Base-by-base conservation (phyloP, 495 filamentous ascomycete genomes). In the Trypethelium eluteriae region DNA sequence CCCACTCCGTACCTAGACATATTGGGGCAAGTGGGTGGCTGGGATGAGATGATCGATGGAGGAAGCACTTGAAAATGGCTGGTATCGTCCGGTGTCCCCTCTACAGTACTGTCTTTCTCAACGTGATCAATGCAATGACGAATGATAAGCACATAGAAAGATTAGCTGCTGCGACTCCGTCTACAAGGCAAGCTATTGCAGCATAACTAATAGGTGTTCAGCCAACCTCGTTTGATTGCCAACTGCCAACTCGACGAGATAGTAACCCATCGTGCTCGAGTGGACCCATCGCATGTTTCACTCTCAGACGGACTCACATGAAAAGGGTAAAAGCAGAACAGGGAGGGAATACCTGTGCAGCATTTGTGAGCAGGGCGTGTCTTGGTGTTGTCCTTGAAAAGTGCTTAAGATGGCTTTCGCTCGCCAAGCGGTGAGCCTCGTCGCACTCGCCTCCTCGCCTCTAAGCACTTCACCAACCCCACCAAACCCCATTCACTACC, bases 351-450 rank as follows among this genome's bases (percentile, higher is more conserved):
- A 36, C 5, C 25, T 5, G 7, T 4, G 5, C 25, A 36, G 53
- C 53, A 36, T 35, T 59, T 59, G 53, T 35, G 32, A 59, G 7
- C 25, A 36, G 11, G 53, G 11, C 32, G 53, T 36, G 32, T 1
- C 2, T 3, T 34, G 36, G 10, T 35, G 11, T 18, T 59, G 5
- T 7, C 32, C n/a, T 59, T 36, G 9, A 36, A 36, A 35, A 59
- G 6, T 3, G 53, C 18, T 7, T 14, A 32, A 7, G 25, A 25
- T 25, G 25, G 1, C 25, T 25, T 25, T 25, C 25, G 25, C 18
- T 10, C 53, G 4, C 32, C 11, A 18, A 59, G 53, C 53, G 53
- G 62, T 72, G 65, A 38, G n/a, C 35, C 61, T 64, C 57, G 36
- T 53, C 41, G 14, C 6, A 44, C 41, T 7, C 41, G 41, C 14